Conservation (phyloP, 441 rosid species). For the Adansonia rubrostipa region DNA sequence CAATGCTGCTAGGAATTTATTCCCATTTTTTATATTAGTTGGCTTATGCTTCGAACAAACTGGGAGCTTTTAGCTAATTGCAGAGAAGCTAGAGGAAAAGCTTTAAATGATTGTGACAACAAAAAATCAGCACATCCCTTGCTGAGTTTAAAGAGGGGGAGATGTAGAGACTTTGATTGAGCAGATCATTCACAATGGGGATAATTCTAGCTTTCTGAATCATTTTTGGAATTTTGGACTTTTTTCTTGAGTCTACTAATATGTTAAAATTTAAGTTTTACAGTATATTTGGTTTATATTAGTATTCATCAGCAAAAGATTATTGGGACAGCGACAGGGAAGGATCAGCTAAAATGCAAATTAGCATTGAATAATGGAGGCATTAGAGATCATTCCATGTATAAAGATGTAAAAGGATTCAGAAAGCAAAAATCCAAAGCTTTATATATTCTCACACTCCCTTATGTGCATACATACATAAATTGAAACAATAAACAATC, state of each 20-base stretch:
- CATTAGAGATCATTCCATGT: not conserved
- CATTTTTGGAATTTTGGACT: not conserved
- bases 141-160: conserved; percentile 9
- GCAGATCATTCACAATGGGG: not conserved
- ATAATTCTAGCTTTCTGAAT: conserved; percentile 2
- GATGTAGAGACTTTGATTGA: not conserved
- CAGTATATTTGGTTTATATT: not conserved
- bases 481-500: not conserved
- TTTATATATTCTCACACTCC: not conserved
- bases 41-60: conserved; percentile 2
- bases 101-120: conserved; percentile 5
- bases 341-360: not conserved
- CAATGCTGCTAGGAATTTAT: not conserved
- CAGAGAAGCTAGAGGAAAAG: conserved; percentile 6
- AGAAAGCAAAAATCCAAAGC: not conserved
- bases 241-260: not conserved
- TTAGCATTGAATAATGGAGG: not conserved
- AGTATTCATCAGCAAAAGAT: not conserved
- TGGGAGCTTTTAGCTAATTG: conserved; percentile 1
- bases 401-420: not conserved
- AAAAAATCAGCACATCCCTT: not conserved
- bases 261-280: not conserved
- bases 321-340: not conserved
- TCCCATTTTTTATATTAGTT: not conserved
- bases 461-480: not conserved